Evolutionary conservation across 164 flowering plant genomes (phyloP), one percentile per base, ranked within the genome.

Genomic region (Nymphaea thermarum): DNA sequence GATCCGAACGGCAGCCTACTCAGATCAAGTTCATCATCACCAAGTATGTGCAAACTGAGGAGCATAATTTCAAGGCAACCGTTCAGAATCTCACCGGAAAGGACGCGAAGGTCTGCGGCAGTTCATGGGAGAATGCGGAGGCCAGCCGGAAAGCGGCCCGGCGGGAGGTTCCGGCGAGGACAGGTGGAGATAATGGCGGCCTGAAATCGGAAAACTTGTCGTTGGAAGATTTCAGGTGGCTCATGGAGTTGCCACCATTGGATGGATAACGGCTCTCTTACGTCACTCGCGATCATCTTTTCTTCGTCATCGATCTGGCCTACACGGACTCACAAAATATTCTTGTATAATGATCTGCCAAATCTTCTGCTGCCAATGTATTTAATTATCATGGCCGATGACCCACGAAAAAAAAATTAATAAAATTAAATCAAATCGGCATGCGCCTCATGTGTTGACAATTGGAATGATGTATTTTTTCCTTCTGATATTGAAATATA

Each of bases 71-170:
- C 81, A 87, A 84, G 69, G 77, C 87, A 2, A 86, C 86, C 3
- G 95, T 89, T 44, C 91, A 89, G 71, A 79, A 74, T 63, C 84
- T 89, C 4, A 89, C 95, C 45, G 95, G 95, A 0, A 84, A 80
- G 59, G 78, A 84, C 15, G 78, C 86, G 0, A 63, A 10, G 17
- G 66, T 65, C 12, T 47, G 55, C 55, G 7, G 12, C 12, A 47
- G 11, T 47, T 12, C 55, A 5, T 6, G 11, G 3, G 55, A 47
- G 11, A 12, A 47, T 47, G 11, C 55, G 11, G 55, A 4, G 11
- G 7, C 12, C 4, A 47, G 7, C 7, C 5, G 12, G 55, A 47
- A 47, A 12, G 12, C 55, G 12, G 4, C 6, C 11, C 2, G 12
- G 11, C 55, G 12, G 12, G 11, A 47, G 12, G 12, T 2, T 12